Base-by-base conservation (phyloP, 2,329 filamentous ascomycete genomes). In the Fusarium annulatum region DNA sequence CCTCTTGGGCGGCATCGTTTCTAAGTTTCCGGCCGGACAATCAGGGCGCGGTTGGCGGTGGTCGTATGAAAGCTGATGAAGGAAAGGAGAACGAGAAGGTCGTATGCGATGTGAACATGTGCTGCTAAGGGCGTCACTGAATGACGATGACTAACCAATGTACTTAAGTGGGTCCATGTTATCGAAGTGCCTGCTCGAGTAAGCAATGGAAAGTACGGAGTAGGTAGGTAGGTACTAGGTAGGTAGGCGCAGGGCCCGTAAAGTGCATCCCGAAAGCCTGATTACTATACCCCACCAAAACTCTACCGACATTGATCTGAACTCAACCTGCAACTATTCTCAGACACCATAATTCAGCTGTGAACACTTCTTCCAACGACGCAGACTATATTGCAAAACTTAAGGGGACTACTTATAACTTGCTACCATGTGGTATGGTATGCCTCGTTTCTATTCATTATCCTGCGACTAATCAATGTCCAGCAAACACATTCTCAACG, bases 401-500 rank as follows among this genome's bases (percentile, higher is more conserved):
- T 26, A 23, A 21, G 8, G 9, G 11, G 10, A 28, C 14, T 19
- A 9, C 34, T 59, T 6, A 21, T 23, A 21, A 36, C 10, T 15
- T 45, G 8, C 19, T 38, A 62, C 5, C 62, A 85, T 85, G 83
- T 85, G 83, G 83, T 85, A 80, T 61, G 80, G 15, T n/a, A 16
- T n/a, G 2, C 15, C 5, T 11, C 21, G 18, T 26, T 39, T 16
- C 42, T 21, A 19, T 28, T 23, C 4, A 26, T n/a, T 28, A 19
- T 61, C 21, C 23, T 11, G 39, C 51, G 49, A 62, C 69, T 67
- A 46, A 69, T 52, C 41, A 66, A 58, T 64, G 57, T 33, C 33
- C 77, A 98, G 96, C 88, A 98, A 98, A 89, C 96, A 99, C 87
- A 88, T 99, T 80, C 91, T 99, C 83, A 99, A 99, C 87, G 96